These are phyloP conservation scores for Postia placenta DNA, from an alignment of 768 basidiomycete species.

Conservation along the genomic window DNA sequence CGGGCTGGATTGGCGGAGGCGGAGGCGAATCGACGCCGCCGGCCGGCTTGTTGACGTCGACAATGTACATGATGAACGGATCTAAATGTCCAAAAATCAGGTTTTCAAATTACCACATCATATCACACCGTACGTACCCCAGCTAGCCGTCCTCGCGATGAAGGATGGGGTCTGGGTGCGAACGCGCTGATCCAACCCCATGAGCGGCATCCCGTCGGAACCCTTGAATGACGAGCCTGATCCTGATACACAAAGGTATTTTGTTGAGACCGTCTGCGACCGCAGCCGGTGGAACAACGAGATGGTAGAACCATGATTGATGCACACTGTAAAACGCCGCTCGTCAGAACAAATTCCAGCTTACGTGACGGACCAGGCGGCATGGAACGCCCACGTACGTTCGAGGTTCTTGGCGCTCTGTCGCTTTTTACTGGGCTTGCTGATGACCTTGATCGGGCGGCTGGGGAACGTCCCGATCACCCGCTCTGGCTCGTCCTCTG, in stretches of 20 bases:
- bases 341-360: background rate
- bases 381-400: conserved; percentile 44
- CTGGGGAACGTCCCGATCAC: conserved; percentile 88
- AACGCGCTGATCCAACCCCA: conserved; percentile 71
- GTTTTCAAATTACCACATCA: background rate
- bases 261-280: conserved; percentile 92
- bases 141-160: conserved; percentile 83
- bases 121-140: conserved; percentile 50
- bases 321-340: conserved; percentile 58
- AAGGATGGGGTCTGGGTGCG: conserved; percentile 78
- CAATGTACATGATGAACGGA: conserved; percentile 96
- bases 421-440: conserved; percentile 96
- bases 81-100: conserved; percentile 37
- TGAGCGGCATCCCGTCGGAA: conserved; percentile 82
- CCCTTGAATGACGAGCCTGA: conserved; percentile 89
- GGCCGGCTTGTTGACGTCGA: conserved; percentile 82
- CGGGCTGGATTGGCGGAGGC: conserved; percentile 77
- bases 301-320: conserved; percentile 93
- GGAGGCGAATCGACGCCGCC: conserved; percentile 73
- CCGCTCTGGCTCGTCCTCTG: conserved; percentile 76
- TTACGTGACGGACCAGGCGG: conserved; percentile 11
- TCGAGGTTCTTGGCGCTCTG: conserved; percentile 91
- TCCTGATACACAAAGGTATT: conserved; percentile 93
- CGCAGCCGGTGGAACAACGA: conserved; percentile 94
- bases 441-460: conserved; percentile 96